Percentiles rank a stretch among this genome's conserved stretches.
These are phyloP conservation scores for Annulohypoxylon truncatum DNA, from an alignment of 2,329 filamentous ascomycete genomes.

Conservation along the genomic window DNA sequence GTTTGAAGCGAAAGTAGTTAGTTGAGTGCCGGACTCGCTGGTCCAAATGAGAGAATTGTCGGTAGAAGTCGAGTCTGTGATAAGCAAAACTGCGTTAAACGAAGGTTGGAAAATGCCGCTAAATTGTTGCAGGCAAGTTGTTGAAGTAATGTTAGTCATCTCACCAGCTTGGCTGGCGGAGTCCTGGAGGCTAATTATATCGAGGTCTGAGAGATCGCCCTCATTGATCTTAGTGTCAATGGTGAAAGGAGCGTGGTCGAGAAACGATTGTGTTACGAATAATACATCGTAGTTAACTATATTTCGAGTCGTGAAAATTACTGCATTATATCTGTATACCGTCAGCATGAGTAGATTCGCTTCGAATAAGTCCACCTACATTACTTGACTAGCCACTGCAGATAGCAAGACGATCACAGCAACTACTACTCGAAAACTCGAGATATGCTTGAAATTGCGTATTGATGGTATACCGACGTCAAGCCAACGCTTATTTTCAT, in stretches of 20 bases:
- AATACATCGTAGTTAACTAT: slow-evolving; percentile 47
- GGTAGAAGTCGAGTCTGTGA: slow-evolving; percentile 46
- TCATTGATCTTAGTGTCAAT: slow-evolving; percentile 51
- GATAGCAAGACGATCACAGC: slow-evolving; percentile 55
- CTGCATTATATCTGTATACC: slow-evolving; percentile 60
- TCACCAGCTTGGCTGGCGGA: slow-evolving; percentile 43
- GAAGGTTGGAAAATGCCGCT: slow-evolving; percentile 49
- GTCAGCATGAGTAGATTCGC: slow-evolving; percentile 32
- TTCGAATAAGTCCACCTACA: slow-evolving; percentile 53
- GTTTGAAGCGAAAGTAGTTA: slow-evolving; percentile 39
- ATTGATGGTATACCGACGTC: slow-evolving; percentile 66
- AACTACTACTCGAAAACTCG: slow-evolving; percentile 54
- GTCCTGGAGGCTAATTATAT: slow-evolving; percentile 53
- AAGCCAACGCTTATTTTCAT: slow-evolving; percentile 60
- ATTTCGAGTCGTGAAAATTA: slow-evolving; percentile 58
- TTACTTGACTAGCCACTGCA: slow-evolving; percentile 61
- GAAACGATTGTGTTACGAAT: slow-evolving; percentile 53
- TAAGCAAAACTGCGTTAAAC: slow-evolving; percentile 52
- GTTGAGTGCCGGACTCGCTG: slow-evolving; percentile 43
- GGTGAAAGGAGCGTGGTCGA: slow-evolving; percentile 53
- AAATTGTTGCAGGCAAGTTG: slow-evolving; percentile 51
- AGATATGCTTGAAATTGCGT: slow-evolving; percentile 60
- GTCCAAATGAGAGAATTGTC: slow-evolving; percentile 52
- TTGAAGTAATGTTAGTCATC: slow-evolving; percentile 47
- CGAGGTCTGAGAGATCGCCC: slow-evolving; percentile 50